Evolutionary conservation across 768 basidiomycete genomes (phyloP).

Genomic region (Dentipellis sp.): DNA sequence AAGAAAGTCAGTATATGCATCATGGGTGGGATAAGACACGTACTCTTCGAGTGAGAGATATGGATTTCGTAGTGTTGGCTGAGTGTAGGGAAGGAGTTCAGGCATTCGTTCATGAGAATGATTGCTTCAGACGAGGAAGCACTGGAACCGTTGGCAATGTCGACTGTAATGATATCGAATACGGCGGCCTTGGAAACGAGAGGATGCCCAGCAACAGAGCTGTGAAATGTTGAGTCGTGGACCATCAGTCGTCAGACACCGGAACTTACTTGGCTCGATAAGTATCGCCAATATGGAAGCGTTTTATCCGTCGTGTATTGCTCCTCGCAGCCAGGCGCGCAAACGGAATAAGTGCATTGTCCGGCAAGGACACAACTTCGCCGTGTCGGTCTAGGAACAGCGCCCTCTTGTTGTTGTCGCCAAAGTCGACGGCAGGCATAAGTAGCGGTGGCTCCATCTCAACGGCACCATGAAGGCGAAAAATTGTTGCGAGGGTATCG

Average conservation of each 20-base stretch:
- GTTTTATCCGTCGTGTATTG: constrained; percentile 63
- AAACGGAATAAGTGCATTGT: constrained; percentile 65
- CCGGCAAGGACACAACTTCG: constrained; percentile 65
- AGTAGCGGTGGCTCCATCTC: constrained; percentile 82
- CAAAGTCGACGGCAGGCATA: constrained; percentile 56
- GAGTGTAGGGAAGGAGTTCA: constrained; percentile 66
- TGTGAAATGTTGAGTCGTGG: constrained; percentile 19
- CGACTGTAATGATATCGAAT: constrained; percentile 78
- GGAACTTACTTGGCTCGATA: constrained; percentile 55
- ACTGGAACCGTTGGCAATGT: constrained; percentile 49
- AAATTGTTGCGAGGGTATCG: constrained; percentile 67
- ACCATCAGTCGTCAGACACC: not conserved
- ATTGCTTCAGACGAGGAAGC: constrained; percentile 73
- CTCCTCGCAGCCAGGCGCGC: constrained; percentile 74
- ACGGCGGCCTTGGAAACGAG: constrained; percentile 64
- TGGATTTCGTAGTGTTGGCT: constrained; percentile 63
- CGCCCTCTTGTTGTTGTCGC: constrained; percentile 58
- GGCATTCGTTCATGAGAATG: constrained; percentile 52
- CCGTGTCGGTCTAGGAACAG: constrained; percentile 75
- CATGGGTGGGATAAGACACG: constrained; percentile 17
- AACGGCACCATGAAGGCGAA: constrained; percentile 85
- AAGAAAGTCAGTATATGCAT: not conserved
- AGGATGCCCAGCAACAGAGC: constrained; percentile 65
- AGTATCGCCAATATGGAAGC: constrained; percentile 70
- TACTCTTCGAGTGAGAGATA: constrained; percentile 71